A percentile compares a stretch with the other conserved stretches of the same genome.
phyloP scores from a whole-genome alignment of 1,284 basidiomycete species.

The Microbotryum saponariae region DNA sequence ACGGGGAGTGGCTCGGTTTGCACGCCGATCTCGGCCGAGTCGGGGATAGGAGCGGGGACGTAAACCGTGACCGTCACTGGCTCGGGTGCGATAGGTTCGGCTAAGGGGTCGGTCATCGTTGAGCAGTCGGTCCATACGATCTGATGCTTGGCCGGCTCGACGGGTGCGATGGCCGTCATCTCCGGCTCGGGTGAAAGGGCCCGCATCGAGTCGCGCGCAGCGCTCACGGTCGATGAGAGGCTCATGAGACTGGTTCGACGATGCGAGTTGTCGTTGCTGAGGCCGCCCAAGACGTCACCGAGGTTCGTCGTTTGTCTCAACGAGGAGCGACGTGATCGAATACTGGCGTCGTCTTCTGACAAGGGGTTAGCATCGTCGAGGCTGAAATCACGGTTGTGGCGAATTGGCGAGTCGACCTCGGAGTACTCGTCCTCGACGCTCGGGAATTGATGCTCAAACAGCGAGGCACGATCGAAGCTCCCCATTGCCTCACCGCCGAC shows the following conservation, averaged over 20 bases:
- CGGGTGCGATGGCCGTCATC: background rate
- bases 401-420: constrained; percentile 12
- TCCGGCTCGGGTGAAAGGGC: constrained; percentile 5
- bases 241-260: constrained; percentile 18
- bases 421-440: constrained; percentile 10
- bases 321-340: background rate
- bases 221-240: constrained; percentile 16
- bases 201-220: constrained; percentile 1
- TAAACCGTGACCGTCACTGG: constrained; percentile 36
- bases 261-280: background rate
- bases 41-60: constrained; percentile 31
- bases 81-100: constrained; percentile 49
- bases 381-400: constrained; percentile 1
- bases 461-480: constrained; percentile 13
- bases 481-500: constrained; percentile 11
- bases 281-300: constrained; percentile 16
- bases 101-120: constrained; percentile 32
- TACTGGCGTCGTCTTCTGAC: constrained; percentile 9
- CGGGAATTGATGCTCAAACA: constrained; percentile 31
- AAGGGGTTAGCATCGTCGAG: constrained; percentile 51
- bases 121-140: constrained; percentile 26
- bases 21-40: constrained; percentile 16
- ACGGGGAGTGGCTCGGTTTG: constrained; percentile 20
- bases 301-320: constrained; percentile 6
- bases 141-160: constrained; percentile 4